Percentiles rank a stretch among this genome's conserved stretches.
Evolutionary conservation across 148 eudicot species (phyloP).

Genomic region (Agrostemma githago): DNA sequence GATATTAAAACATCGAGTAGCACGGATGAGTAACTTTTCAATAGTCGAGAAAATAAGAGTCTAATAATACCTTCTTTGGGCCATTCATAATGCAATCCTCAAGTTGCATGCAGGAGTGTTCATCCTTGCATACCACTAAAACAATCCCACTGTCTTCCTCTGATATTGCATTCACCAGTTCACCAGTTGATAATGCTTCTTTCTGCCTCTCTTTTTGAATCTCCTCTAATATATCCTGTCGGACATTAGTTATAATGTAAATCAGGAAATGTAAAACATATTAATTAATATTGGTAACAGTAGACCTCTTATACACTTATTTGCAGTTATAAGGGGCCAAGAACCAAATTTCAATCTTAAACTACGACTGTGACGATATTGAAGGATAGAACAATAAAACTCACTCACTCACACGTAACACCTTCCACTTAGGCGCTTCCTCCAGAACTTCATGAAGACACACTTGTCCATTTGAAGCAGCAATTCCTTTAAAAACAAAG

Average conservation of each 20-base stretch:
- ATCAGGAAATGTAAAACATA: not conserved
- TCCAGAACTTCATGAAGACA: conserved; percentile 80
- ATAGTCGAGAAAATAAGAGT: not conserved
- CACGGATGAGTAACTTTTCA: not conserved
- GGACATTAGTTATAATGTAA: conserved; percentile 18
- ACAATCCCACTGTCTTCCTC: conserved; percentile 64
- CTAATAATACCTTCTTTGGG: conserved; percentile 56
- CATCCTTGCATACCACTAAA: conserved; percentile 93
- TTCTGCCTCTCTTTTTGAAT: conserved; percentile 73
- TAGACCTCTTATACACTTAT: not conserved
- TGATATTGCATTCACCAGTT: conserved; percentile 26
- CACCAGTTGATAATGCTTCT: conserved; percentile 41
- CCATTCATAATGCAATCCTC: conserved; percentile 83
- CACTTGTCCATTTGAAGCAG: conserved; percentile 37
- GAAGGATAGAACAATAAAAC: conserved; percentile 30
- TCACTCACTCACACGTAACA: conserved; percentile 99
- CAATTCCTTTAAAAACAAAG: conserved; percentile 26
- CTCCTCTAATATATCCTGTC: conserved; percentile 84
- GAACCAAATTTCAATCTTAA: not conserved
- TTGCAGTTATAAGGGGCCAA: not conserved
- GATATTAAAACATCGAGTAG: not conserved
- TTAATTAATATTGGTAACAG: not conserved
- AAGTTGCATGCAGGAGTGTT: conserved; percentile 91
- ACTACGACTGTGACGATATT: not conserved
- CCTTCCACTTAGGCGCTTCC: conserved; percentile 98